A percentile compares a stretch with the other conserved stretches of the same genome.
Evolutionary conservation across 192 early-diverging fungal genomes (phyloP).

Genomic region (Lunasporangiospora selenospora): DNA sequence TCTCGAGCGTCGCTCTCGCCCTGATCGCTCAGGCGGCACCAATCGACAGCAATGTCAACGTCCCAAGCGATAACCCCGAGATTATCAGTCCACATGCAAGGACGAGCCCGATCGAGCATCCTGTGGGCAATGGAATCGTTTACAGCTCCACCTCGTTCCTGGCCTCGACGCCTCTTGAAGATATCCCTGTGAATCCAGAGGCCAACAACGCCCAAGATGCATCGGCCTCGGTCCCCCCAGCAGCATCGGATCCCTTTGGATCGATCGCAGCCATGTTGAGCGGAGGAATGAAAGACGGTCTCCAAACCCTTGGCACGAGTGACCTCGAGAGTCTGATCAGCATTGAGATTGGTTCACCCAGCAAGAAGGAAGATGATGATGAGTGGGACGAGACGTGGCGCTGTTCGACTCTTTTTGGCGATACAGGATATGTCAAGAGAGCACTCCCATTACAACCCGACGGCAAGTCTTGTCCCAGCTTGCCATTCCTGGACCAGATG

Average conservation of each 20-base stretch:
- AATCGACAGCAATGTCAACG: not conserved
- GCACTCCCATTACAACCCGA: conserved; percentile 1
- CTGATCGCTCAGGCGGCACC: conserved; percentile 2
- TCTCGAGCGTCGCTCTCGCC: conserved; percentile 16
- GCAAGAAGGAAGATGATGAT: not conserved
- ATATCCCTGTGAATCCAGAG: not conserved
- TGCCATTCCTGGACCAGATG: conserved; percentile 18
- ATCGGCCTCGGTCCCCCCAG: too few species aligned
- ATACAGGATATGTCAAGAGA: conserved; percentile 9
- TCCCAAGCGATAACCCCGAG: too few species aligned
- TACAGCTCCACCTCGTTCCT: conserved; percentile 13
- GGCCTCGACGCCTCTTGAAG: not conserved
- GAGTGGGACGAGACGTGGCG: conserved; percentile 3
- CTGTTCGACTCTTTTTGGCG: conserved; percentile 6
- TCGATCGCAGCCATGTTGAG: too few species aligned
- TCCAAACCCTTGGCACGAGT: not conserved
- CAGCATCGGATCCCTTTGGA: too few species aligned
- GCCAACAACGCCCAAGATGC: too few species aligned
- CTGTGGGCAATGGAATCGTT: conserved; percentile 24
- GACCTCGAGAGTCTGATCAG: not conserved
- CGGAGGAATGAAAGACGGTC: not conserved
- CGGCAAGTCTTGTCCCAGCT: not conserved
- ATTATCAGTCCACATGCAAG: not conserved
- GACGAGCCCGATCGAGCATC: not conserved
- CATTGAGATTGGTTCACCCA: conserved; percentile 2